A percentile compares a stretch with the other conserved stretches of the same genome.
phyloP scores from a whole-genome alignment of 257 asterid genomes.

The Capsicum baccatum region DNA sequence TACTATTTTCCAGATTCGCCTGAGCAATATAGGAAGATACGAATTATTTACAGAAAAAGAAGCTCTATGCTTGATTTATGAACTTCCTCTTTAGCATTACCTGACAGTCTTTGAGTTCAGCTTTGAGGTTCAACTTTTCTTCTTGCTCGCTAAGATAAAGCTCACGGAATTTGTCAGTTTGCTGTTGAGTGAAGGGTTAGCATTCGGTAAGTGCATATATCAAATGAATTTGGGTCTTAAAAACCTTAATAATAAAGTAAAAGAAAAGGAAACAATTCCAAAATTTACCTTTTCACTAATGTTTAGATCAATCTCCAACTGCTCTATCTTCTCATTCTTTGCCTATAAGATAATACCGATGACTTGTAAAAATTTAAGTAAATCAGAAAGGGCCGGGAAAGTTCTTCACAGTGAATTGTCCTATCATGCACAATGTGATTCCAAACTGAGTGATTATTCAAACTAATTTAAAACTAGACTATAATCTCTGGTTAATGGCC shows the following conservation, averaged over 20 bases:
- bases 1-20: conserved; percentile 56
- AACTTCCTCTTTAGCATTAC: conserved; percentile 41
- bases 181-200: conserved; percentile 40
- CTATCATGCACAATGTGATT: neutral
- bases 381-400: conserved; percentile 10
- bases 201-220: conserved; percentile 2
- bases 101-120: conserved; percentile 77
- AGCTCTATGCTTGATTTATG: conserved; percentile 20
- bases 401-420: neutral
- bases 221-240: neutral
- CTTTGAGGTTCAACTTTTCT: conserved; percentile 60
- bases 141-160: conserved; percentile 75
- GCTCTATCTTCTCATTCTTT: conserved; percentile 71
- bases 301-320: conserved; percentile 66
- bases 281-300: conserved; percentile 58
- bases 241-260: neutral
- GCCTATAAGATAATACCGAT: conserved; percentile 58
- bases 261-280: conserved; percentile 19
- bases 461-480: neutral
- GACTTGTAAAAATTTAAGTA: conserved; percentile 17
- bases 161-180: conserved; percentile 63
- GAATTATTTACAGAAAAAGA: conserved; percentile 30
- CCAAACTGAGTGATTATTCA: neutral
- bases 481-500: neutral
- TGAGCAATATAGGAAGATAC: conserved; percentile 39